Percentiles rank a stretch among this genome's conserved stretches.
phyloP scores from a whole-genome alignment of 2,329 filamentous ascomycete genomes.

The Diaporthe ilicicola region DNA sequence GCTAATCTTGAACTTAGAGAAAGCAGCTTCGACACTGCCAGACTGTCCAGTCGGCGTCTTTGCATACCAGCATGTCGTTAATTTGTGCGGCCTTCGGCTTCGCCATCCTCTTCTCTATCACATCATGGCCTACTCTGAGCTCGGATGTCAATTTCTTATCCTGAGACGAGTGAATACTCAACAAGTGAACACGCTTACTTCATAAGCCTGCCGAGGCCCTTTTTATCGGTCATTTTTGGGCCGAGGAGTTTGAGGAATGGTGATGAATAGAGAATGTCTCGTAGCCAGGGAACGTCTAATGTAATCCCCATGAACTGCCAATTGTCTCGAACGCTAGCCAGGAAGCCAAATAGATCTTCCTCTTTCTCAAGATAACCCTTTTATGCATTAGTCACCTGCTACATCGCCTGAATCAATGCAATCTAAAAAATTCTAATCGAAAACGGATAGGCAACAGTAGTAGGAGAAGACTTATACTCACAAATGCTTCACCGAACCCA shows the following conservation, averaged over 20 bases:
- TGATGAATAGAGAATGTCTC: conserved; percentile 35
- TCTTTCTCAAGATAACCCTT: conserved; percentile 49
- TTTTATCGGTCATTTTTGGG: conserved; percentile 39
- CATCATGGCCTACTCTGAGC: conserved; percentile 43
- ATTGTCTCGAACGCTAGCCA: conserved; percentile 48
- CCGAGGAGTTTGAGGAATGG: conserved; percentile 47
- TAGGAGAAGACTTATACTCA: conserved; percentile 29
- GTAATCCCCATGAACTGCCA: conserved; percentile 51
- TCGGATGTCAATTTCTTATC: background rate
- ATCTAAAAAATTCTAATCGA: too few relatives aligned
- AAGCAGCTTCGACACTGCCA: too few relatives aligned
- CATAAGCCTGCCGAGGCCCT: conserved; percentile 41
- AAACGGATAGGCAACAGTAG: too few relatives aligned
- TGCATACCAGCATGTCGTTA: conserved; percentile 55
- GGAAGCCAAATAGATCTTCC: conserved; percentile 54
- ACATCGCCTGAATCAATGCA: too few relatives aligned
- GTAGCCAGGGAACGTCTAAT: conserved; percentile 48
- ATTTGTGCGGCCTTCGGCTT: conserved; percentile 49
- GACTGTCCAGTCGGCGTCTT: conserved; percentile 56
- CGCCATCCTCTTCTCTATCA: conserved; percentile 51
- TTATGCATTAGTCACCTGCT: too few relatives aligned
- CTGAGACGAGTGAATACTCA: conserved; percentile 36
- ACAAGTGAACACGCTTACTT: conserved; percentile 37
- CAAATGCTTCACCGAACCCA: conserved; percentile 55
- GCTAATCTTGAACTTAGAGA: too few relatives aligned